Evolutionary conservation across 2,329 filamentous ascomycete species (phyloP).

Genomic region (Alternaria rosae): DNA sequence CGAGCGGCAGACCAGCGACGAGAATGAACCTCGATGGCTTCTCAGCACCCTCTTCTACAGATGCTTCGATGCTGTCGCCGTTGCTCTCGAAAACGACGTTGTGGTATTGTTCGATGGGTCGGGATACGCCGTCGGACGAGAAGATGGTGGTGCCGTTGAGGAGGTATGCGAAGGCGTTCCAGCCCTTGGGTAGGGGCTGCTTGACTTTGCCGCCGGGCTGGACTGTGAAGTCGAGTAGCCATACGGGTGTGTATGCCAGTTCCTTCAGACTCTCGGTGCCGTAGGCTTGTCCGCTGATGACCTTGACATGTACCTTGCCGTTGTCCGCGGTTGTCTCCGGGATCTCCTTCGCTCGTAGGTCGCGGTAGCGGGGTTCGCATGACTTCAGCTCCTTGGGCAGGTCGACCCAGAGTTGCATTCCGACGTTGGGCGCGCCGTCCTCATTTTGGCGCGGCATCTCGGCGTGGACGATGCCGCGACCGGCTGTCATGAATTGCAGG

Average conservation of each 20-base stretch:
- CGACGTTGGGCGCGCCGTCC: slow-evolving; percentile 80
- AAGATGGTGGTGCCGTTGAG: slow-evolving; percentile 76
- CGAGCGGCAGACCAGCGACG: slow-evolving; percentile 72
- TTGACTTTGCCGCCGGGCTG: slow-evolving; percentile 78
- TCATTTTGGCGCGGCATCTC: slow-evolving; percentile 88
- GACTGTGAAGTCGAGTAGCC: slow-evolving; percentile 86
- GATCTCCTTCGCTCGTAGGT: slow-evolving; percentile 80
- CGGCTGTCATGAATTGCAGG: slow-evolving; percentile 97
- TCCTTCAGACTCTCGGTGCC: slow-evolving; percentile 88
- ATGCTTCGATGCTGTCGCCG: slow-evolving; percentile 77
- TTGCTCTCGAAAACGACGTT: slow-evolving; percentile 86
- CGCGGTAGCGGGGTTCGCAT: slow-evolving; percentile 92
- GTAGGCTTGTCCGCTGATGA: slow-evolving; percentile 85
- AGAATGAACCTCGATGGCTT: slow-evolving; percentile 69
- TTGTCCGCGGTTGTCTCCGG: slow-evolving; percentile 75
- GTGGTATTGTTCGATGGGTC: slow-evolving; percentile 72
- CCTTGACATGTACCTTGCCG: slow-evolving; percentile 80
- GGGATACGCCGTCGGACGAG: slow-evolving; percentile 43
- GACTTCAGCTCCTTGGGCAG: slow-evolving; percentile 80
- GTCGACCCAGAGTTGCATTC: slow-evolving; percentile 96
- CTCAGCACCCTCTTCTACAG: slow-evolving; percentile 70
- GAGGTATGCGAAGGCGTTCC: slow-evolving; percentile 90
- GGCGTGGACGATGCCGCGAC: slow-evolving; percentile 88
- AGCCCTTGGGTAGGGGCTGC: slow-evolving; percentile 78
- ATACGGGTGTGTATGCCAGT: slow-evolving; percentile 95